Evolutionary conservation across 176 grass and related monocot genomes (phyloP).

Genomic region (Cymbopogon citratus): DNA sequence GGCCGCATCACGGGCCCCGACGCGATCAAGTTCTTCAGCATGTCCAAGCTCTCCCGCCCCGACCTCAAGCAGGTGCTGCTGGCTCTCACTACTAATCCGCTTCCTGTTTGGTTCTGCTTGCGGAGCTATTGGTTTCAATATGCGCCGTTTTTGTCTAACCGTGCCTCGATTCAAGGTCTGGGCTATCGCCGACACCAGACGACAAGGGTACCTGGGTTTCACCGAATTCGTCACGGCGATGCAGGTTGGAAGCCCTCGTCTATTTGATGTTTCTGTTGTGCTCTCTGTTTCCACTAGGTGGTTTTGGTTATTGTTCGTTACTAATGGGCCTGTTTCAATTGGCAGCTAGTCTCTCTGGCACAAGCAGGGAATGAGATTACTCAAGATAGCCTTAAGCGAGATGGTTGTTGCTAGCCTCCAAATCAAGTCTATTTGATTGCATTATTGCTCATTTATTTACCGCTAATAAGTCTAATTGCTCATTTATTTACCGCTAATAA

Average conservation of each 20-base stretch:
- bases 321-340: slow-evolving; percentile 5
- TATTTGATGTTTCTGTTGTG: not conserved
- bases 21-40: slow-evolving; percentile 82
- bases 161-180: slow-evolving; percentile 57
- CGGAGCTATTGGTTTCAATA: not conserved
- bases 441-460: not conserved
- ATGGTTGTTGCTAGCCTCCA: slow-evolving; percentile 49
- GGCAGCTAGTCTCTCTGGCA: slow-evolving; percentile 81
- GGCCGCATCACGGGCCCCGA: slow-evolving; percentile 92
- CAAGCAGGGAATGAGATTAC: slow-evolving; percentile 79
- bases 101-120: not conserved
- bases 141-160: not conserved
- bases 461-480: slow-evolving; percentile 1
- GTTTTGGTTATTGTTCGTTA: not conserved
- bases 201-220: slow-evolving; percentile 81
- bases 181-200: slow-evolving; percentile 83
- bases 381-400: slow-evolving; percentile 47
- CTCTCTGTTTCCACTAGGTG: not conserved
- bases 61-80: slow-evolving; percentile 75
- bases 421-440: not conserved
- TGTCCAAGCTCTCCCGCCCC: slow-evolving; percentile 70
- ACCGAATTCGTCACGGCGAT: slow-evolving; percentile 71
- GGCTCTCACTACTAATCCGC: not conserved
- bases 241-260: slow-evolving; percentile 58
- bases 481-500: not conserved